Conservation (phyloP, 139 green algal species). For the Chlorella sp. region DNA sequence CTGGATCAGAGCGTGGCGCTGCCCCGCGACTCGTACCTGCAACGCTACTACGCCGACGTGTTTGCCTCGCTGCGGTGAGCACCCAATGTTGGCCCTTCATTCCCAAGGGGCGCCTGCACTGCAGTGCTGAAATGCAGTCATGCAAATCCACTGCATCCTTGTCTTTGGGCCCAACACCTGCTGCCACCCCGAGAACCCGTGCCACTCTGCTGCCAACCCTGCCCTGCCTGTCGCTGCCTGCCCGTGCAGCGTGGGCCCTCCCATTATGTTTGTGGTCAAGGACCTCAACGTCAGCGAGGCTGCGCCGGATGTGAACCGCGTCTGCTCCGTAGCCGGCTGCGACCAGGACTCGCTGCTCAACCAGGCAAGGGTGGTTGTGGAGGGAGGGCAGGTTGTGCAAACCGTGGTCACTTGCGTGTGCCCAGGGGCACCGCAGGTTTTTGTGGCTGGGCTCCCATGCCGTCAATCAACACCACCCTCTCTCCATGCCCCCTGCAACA, state of each 20-base stretch:
- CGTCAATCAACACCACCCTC: neutral
- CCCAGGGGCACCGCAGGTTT: too few relatives aligned
- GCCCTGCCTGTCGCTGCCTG: neutral
- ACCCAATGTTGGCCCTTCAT: too few relatives aligned
- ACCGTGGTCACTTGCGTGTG: too few relatives aligned
- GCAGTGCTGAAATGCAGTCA: too few relatives aligned
- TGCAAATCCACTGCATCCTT: too few relatives aligned
- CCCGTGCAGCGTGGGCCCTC: slow-evolving; percentile 78
- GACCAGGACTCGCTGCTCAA: slow-evolving; percentile 76
- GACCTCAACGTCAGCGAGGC: slow-evolving; percentile 67
- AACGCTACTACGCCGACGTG: slow-evolving; percentile 87
- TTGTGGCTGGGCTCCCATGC: neutral
- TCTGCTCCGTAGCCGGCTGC: slow-evolving; percentile 85
- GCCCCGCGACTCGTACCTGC: slow-evolving; percentile 90
- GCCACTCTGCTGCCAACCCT: too few relatives aligned
- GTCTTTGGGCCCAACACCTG: too few relatives aligned
- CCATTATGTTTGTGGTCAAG: slow-evolving; percentile 84
- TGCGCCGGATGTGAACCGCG: slow-evolving; percentile 58
- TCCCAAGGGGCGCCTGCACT: too few relatives aligned
- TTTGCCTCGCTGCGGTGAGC: slow-evolving; percentile 52
- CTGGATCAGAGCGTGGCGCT: slow-evolving; percentile 91
- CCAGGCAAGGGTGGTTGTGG: slow-evolving; percentile 38
- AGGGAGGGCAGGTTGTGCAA: too few relatives aligned
- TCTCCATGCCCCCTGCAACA: slow-evolving; percentile 26
- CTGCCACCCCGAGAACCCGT: too few relatives aligned